Percentiles rank a stretch among this genome's conserved stretches.
Conservation (phyloP, 345 rosid species). For the Bruguiera parviflora region DNA sequence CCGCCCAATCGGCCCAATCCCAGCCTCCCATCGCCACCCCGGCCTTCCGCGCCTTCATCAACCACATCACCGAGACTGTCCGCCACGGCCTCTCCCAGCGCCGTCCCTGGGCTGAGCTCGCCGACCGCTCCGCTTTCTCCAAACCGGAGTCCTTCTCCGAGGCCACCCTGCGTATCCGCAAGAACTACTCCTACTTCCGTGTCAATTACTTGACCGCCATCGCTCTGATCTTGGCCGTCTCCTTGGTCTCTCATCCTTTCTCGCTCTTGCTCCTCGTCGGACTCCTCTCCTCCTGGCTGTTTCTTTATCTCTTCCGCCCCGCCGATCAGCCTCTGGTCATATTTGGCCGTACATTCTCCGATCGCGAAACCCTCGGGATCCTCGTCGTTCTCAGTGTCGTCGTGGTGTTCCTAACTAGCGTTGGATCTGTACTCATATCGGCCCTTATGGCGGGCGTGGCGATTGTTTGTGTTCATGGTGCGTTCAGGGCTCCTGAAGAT, state of each 20-base stretch:
- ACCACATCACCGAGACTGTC: slow-evolving; percentile 38
- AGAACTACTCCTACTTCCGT: slow-evolving; percentile 67
- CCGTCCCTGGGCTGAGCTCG: slow-evolving; percentile 61
- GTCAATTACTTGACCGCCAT: slow-evolving; percentile 41
- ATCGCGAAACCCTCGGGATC: slow-evolving; percentile 67
- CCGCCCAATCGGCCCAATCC: slow-evolving; percentile 21
- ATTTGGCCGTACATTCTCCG: slow-evolving; percentile 55
- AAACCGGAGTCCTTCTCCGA: slow-evolving; percentile 70
- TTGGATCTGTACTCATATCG: slow-evolving; percentile 68
- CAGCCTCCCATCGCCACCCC: slow-evolving; percentile 47
- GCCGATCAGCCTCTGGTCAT: slow-evolving; percentile 61
- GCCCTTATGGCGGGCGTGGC: slow-evolving; percentile 63
- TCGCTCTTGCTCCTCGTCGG: slow-evolving; percentile 62
- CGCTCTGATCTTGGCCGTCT: slow-evolving; percentile 37
- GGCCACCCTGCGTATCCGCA: slow-evolving; percentile 58
- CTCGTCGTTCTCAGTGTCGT: slow-evolving; percentile 52
- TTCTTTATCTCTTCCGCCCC: slow-evolving; percentile 74
- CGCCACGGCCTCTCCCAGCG: slow-evolving; percentile 47
- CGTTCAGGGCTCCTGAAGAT: slow-evolving; percentile 68
- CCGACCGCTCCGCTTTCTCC: slow-evolving; percentile 59
- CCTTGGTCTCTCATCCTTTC: slow-evolving; percentile 58
- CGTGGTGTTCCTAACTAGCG: slow-evolving; percentile 64
- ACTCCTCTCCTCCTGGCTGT: slow-evolving; percentile 66
- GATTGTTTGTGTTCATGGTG: slow-evolving; percentile 68
- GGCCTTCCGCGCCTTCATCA: slow-evolving; percentile 46